Evolutionary conservation across 768 basidiomycete genomes (phyloP), one percentile per base, ranked within the genome.

Genomic region (Leccinum subgranulosum): DNA sequence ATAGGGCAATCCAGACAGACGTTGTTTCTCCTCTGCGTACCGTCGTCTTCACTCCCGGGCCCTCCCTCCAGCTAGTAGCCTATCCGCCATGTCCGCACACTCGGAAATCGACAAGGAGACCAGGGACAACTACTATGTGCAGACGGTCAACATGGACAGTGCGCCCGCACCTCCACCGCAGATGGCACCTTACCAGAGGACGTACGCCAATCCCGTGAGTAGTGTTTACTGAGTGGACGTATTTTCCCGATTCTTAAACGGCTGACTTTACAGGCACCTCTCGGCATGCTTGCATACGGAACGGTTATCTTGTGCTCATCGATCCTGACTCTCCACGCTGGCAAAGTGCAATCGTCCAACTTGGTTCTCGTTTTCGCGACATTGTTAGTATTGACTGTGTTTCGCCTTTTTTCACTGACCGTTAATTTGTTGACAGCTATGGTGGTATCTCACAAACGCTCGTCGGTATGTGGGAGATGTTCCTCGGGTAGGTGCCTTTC

Each of bases 381-480:
- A 3, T 71, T 69, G 68, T 71, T 49, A 33, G 67, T 51, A 46
- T 36, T 41, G 15, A 15, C 36, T 19, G 27, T 33, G 8, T 14
- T 23, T 7, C n/a, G 6, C 31, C 21, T 25, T 23, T 12, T 19
- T 43, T 43, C 10, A 33, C 10, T 17, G 36, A 23, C 23, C 9
- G 4, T 48, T 60, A 21, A 62, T 34, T 19, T 34, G 9, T 31
- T 55, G 48, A 33, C n/a, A 69, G 70, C 57, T 69, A 71, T 31
- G 69, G 69, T 9, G 68, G 70, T 45, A 71, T 71, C 49, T 63
- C 67, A 17, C 69, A 69, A 50, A 67, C 68, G 4, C 55, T 69
- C 9, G 68, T 69, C 8, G 68, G 69, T 41, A 67, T 71, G 68
- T 71, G 70, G 68, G 68, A 71, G 28, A 67, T 69, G 60, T 69